Base-by-base conservation (phyloP, 179 eudicot species). In the Spergularia azorica region DNA sequence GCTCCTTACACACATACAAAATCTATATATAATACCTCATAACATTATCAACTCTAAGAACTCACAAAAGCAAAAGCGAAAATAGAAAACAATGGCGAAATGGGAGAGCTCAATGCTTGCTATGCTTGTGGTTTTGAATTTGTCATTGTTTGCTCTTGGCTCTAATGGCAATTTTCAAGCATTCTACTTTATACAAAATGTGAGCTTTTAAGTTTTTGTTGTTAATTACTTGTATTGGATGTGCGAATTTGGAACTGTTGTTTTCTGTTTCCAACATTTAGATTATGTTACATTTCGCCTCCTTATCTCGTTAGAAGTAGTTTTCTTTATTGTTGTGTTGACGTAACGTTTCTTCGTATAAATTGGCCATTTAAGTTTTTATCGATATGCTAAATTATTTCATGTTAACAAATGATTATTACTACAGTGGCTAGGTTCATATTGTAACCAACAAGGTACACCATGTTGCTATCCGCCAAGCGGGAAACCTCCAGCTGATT, bases 341-440 rank as follows among this genome's bases (percentile, higher is more conserved):
- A 26, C 32, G 32, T 26, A 26, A 26, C 32, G 32, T 26, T 26
- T 26, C 32, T 2, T 26, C 32, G 32, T 26, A 26, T 26, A 26
- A 26, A 26, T 26, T 26, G 32, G 32, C 32, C 32, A 26, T 2
- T 26, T 26, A 26, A 26, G 32, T 26, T 26, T 26, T 26, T 26
- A 26, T 26, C 32, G 32, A 26, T 26, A 26, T 26, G 32, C 32
- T 26, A 26, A 26, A 26, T 26, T 26, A 26, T 26, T 26, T 26
- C 32, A 26, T 26, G 32, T 26, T 26, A 26, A 26, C 32, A 26
- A 26, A 26, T 26, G 32, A 26, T 26, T 26, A 26, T 26, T 26
- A 26, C 32, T 26, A 26, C 32, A 80, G 79, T 80, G 83, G 83
- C 38, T 80, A 8, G 79, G 76, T 70, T 80, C 83, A 70, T 75